These are phyloP conservation scores for Zarea fungicola DNA, from an alignment of 2,329 filamentous ascomycete genomes.

Conservation along the genomic window DNA sequence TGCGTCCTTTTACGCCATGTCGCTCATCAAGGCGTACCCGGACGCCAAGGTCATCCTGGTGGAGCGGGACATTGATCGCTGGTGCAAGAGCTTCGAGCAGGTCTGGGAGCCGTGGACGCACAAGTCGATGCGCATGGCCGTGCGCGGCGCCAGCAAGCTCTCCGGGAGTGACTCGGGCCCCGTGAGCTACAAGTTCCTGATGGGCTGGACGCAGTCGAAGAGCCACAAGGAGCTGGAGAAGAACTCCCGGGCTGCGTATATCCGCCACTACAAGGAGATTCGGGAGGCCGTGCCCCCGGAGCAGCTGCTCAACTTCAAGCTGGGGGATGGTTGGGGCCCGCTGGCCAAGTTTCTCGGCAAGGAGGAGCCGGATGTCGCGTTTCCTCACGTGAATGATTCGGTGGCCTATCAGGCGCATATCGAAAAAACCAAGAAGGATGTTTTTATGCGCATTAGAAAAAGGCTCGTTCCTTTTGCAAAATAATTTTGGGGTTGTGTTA, in stretches of 20 bases:
- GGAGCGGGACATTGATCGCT: conserved; percentile 23
- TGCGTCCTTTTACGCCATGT: not conserved
- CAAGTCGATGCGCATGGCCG: not conserved
- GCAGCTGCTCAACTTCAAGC: conserved; percentile 28
- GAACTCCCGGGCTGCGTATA: conserved; percentile 19
- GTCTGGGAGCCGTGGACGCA: conserved; percentile 14
- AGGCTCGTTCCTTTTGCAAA: too few relatives aligned
- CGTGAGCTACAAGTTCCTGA: not conserved
- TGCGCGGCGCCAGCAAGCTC: not conserved
- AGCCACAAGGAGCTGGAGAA: not conserved
- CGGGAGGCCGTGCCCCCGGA: conserved; percentile 25
- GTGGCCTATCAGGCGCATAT: too few relatives aligned
- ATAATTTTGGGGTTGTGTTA: too few relatives aligned
- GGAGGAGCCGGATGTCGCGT: conserved; percentile 25
- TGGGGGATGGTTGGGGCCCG: conserved; percentile 32
- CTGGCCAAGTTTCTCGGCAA: conserved; percentile 30
- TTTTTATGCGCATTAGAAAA: too few relatives aligned
- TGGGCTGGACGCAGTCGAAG: conserved; percentile 13
- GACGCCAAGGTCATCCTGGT: conserved; percentile 20
- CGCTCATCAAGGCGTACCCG: conserved; percentile 10
- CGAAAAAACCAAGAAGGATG: too few relatives aligned
- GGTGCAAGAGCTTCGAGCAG: conserved; percentile 20
- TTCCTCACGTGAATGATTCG: conserved; percentile 33
- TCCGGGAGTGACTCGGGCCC: not conserved
- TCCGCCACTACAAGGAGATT: conserved; percentile 29